These are phyloP conservation scores for Globisporangium nagaii DNA, from an alignment of 352 stramenopile species.

Conservation along the genomic window DNA sequence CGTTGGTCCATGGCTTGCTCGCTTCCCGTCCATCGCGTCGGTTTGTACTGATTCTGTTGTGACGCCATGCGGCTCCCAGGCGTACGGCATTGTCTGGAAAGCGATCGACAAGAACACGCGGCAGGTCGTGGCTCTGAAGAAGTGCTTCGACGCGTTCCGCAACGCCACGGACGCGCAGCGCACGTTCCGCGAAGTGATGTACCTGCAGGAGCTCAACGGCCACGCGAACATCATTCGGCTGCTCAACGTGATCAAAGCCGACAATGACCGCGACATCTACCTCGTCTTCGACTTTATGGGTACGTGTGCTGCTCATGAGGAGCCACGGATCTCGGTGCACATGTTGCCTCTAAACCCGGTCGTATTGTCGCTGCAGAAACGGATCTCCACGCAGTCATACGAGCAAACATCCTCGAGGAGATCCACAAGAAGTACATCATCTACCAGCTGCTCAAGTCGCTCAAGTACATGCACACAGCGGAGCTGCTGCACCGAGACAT, in stretches of 20 bases:
- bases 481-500: constrained; percentile 95
- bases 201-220: constrained; percentile 89
- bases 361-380: constrained; percentile 72
- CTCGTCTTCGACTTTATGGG: constrained; percentile 96
- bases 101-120: constrained; percentile 91
- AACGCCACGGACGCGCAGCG: constrained; percentile 94
- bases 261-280: constrained; percentile 96
- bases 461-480: constrained; percentile 96
- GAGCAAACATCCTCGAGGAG: constrained; percentile 92
- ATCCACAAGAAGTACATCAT: constrained; percentile 98
- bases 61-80: constrained; percentile 27
- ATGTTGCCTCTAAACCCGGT: no score
- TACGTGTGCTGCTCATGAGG: constrained; percentile 17
- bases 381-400: constrained; percentile 94
- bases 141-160: constrained; percentile 96
- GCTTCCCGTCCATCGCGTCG: neutral
- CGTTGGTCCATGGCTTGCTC: neutral
- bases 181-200: constrained; percentile 96
- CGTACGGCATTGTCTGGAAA: constrained; percentile 96
- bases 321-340: no score
- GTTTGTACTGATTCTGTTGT: constrained; percentile 1
- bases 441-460: constrained; percentile 94
- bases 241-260: constrained; percentile 91
- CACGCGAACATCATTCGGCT: constrained; percentile 94
- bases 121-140: constrained; percentile 93